Evolutionary conservation across 192 early-diverging fungal genomes (phyloP).

Genomic region (Diversispora eburnea): DNA sequence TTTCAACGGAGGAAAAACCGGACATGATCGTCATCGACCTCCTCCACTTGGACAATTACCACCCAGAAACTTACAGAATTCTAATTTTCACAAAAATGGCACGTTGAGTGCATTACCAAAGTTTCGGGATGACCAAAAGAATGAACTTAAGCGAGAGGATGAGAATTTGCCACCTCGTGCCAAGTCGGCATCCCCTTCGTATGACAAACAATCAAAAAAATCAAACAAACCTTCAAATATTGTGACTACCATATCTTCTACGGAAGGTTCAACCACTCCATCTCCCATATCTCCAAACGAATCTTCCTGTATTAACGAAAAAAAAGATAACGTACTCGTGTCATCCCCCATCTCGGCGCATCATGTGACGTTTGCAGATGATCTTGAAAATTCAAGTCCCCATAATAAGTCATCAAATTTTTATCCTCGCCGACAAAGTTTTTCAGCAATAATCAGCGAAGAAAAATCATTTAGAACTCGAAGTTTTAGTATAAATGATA

Average conservation of each 20-base stretch:
- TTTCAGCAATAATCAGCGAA: not conserved
- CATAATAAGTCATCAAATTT: not conserved
- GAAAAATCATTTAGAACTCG: not conserved
- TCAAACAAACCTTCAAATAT: not conserved
- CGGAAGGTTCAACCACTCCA: not conserved
- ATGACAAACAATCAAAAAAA: not conserved
- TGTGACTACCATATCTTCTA: not conserved
- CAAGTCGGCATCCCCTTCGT: not conserved
- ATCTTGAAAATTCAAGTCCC: not conserved
- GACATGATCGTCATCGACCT: constrained; percentile 5
- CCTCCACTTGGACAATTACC: not conserved
- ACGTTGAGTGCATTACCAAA: not conserved
- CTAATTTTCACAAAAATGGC: not conserved
- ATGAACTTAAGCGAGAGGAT: not conserved
- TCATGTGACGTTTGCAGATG: constrained; percentile 1
- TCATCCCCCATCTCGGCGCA: not conserved
- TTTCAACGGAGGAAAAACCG: not conserved
- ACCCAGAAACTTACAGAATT: not conserved
- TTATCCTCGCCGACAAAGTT: constrained; percentile 1
- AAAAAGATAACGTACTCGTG: not conserved
- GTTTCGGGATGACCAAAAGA: not conserved
- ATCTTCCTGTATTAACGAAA: not conserved
- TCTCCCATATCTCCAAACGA: not conserved
- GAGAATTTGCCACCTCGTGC: constrained; percentile 9
- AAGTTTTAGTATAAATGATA: not conserved